Conservation (phyloP, 106 monocot species). For the Allium cepa region DNA sequence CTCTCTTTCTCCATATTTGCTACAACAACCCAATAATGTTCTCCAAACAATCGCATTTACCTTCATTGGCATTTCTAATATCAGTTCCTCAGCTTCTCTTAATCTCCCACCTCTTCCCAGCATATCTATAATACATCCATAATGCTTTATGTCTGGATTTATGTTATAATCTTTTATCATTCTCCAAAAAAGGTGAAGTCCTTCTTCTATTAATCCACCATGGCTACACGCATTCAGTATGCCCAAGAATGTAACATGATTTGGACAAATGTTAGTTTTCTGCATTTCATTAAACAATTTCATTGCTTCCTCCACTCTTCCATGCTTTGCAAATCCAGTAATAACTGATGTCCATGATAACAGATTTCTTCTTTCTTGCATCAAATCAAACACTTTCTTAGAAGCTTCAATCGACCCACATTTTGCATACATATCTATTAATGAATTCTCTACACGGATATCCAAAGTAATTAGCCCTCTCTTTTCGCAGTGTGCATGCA, state of each 20-base stretch:
- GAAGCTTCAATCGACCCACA: conserved; percentile 48
- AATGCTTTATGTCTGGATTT: conserved; percentile 55
- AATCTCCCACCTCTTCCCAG: conserved; percentile 61
- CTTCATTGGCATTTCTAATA: conserved; percentile 21
- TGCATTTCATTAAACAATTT: conserved; percentile 37
- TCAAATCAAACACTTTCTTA: conserved; percentile 24
- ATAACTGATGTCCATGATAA: conserved; percentile 80
- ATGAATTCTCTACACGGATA: conserved; percentile 54
- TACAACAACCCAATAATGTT: conserved; percentile 58
- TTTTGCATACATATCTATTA: conserved; percentile 80
- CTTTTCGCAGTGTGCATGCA: conserved; percentile 52
- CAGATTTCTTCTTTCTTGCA: conserved; percentile 33
- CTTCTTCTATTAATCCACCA: conserved; percentile 66
- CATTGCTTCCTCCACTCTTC: conserved; percentile 49
- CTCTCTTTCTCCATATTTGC: conserved; percentile 53
- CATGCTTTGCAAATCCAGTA: conserved; percentile 60
- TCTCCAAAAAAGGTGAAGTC: conserved; percentile 29
- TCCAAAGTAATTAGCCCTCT: conserved; percentile 24
- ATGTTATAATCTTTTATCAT: conserved; percentile 40
- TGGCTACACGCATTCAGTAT: conserved; percentile 74
- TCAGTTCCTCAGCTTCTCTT: conserved; percentile 51
- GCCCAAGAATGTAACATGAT: conserved; percentile 54
- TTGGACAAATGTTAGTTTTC: conserved; percentile 25
- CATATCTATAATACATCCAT: conserved; percentile 70
- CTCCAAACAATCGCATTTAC: conserved; percentile 62